A percentile compares a stretch with the other conserved stretches of the same genome.
phyloP scores from a whole-genome alignment of 345 rosid species.

The Syzygium jambos region DNA sequence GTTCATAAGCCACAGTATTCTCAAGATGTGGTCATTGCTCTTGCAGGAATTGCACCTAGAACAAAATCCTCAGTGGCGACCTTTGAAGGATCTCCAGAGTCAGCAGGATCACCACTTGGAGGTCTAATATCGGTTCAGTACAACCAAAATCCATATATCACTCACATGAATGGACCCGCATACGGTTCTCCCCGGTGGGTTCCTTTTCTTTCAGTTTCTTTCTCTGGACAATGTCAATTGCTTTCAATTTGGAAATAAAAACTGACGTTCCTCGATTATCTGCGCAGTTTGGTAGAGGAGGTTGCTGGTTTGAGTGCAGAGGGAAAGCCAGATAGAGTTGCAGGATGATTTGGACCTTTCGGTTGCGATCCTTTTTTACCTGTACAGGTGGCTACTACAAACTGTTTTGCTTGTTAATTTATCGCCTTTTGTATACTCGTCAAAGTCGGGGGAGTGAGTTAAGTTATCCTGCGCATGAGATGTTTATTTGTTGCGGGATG shows the following conservation, averaged over 20 bases:
- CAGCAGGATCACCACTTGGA: constrained; percentile 27
- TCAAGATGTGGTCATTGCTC: background rate
- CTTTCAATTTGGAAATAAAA: background rate
- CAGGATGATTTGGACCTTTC: constrained; percentile 9
- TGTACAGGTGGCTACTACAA: constrained; percentile 1
- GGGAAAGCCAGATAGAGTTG: constrained; percentile 14
- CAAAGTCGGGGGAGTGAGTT: constrained; percentile 3
- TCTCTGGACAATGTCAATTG: background rate
- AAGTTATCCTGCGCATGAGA: constrained; percentile 7
- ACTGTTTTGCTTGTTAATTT: constrained; percentile 11
- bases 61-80: constrained; percentile 10
- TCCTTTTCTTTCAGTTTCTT: background rate
- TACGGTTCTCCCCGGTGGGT: constrained; percentile 32
- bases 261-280: background rate
- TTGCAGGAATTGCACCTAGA: constrained; percentile 63
- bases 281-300: constrained; percentile 39
- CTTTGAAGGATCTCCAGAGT: constrained; percentile 30
- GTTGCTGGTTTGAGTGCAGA: constrained; percentile 37
- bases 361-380: background rate
- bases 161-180: constrained; percentile 17
- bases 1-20: background rate
- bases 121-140: constrained; percentile 49
- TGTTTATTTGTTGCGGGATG: background rate
- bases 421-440: constrained; percentile 9
- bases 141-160: constrained; percentile 35